phyloP scores from a whole-genome alignment of 2,329 filamentous ascomycete genomes.

The Diaporthe aspalathi region DNA sequence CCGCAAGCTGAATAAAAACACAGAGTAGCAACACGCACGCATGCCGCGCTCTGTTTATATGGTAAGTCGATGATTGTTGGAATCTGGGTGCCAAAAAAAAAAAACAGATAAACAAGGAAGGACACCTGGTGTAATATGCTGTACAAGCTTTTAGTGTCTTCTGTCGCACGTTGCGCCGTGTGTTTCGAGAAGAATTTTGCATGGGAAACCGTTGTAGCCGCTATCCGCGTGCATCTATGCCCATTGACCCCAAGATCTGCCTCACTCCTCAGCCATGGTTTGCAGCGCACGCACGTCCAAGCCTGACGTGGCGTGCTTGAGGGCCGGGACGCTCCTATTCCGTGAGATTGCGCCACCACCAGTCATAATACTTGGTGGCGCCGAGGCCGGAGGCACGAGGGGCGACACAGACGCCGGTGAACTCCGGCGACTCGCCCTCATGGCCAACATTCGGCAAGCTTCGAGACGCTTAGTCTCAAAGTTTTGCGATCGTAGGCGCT shows the following conservation, averaged over 20 bases:
- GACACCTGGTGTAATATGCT: slow-evolving; percentile 18
- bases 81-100: not conserved
- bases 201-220: not conserved
- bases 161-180: not conserved
- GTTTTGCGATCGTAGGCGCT: slow-evolving; percentile 60
- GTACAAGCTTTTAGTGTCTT: not conserved
- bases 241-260: not conserved
- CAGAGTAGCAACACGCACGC: not conserved
- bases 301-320: slow-evolving; percentile 36
- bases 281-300: slow-evolving; percentile 33
- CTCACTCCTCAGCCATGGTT: slow-evolving; percentile 36
- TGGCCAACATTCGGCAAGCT: slow-evolving; percentile 55
- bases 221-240: not conserved
- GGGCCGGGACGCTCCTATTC: slow-evolving; percentile 26
- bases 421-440: slow-evolving; percentile 36
- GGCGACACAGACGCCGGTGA: slow-evolving; percentile 33
- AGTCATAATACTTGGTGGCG: slow-evolving; percentile 34
- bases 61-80: slow-evolving; percentile 9
- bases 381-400: slow-evolving; percentile 24
- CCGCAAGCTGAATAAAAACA: not conserved
- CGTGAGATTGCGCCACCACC: slow-evolving; percentile 15
- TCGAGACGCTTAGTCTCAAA: slow-evolving; percentile 63
- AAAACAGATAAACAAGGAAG: no score
- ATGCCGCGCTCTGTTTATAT: not conserved
- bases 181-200: not conserved